Percentiles rank a stretch among this genome's conserved stretches.
Evolutionary conservation across 495 filamentous ascomycete species (phyloP).

Genomic region (Neurospora sp.): DNA sequence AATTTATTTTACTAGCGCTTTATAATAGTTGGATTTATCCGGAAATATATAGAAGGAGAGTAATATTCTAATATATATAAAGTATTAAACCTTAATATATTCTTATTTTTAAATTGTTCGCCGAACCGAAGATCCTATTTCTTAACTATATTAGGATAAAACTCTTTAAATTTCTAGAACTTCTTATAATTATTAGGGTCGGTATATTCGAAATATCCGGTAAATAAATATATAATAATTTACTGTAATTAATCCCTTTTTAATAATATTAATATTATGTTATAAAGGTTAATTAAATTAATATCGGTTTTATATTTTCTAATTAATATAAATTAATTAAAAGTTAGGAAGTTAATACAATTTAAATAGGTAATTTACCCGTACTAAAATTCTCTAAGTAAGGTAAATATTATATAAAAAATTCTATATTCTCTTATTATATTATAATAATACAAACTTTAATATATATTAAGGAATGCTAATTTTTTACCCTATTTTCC

Average conservation of each 20-base stretch:
- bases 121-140: neutral
- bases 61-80: neutral
- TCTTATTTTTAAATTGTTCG: neutral
- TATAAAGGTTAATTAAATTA: neutral
- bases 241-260: neutral
- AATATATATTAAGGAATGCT: neutral
- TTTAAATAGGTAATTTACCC: no score
- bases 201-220: neutral
- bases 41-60: neutral
- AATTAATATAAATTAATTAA: neutral
- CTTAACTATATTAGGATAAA: neutral
- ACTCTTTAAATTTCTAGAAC: neutral
- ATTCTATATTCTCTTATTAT: neutral
- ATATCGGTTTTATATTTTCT: neutral
- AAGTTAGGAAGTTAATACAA: no score
- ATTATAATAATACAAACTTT: neutral
- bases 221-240: neutral
- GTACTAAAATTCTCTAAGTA: neutral
- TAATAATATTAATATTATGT: neutral
- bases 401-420: neutral
- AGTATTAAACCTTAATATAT: neutral
- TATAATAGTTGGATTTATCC: neutral
- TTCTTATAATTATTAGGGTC: neutral
- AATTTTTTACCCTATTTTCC: neutral
- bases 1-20: neutral